Base-by-base conservation (phyloP, 1,139 yeast genomes). In the Taphrina betulina region DNA sequence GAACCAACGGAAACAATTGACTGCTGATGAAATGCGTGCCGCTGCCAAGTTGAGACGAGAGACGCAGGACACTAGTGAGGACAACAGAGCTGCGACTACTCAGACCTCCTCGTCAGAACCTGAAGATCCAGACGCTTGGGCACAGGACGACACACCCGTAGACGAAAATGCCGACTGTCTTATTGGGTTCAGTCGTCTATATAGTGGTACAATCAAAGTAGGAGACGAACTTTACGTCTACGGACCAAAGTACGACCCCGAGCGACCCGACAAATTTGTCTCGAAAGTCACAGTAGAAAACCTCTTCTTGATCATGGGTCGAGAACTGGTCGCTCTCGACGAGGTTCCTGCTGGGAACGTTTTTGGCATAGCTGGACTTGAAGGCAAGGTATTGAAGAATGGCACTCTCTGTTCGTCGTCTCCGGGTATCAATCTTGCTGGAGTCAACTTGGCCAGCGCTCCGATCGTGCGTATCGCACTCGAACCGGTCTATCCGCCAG, bases 391-490 rank as follows among this genome's bases (percentile, higher is more conserved):
- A 26, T 71, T 92, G 62, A 94, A 94, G 68, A 87, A 83, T 66
- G 98, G 95, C 50, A 89, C 98, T 0, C 69, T 92, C 43, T 76
- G 85, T 16, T 63, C 75, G 60, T 65, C 75, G 35, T 64, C 75
- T 45, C 41, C 40, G 2, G 81, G 95, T 69, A 74, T 88, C 60
- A 80, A 83, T 74, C 68, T 94, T 68, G 84, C 92, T 59, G 79
- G 95, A 73, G 66, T 83, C 67, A 69, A 80, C 70, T 60, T 80
- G 69, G 75, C 82, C 66, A 72, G 88, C 60, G 80, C 90, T 38
- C 98, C 98, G 0, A 90, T 94, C 67, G 86, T 94, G 67, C 81
- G 89, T 63, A 95, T 92, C 35, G 97, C 98, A 0, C 76, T 94
- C 10, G 99, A 94, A 66, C 96, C 99, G 1, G 83, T 80, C 3